Percentiles rank a stretch among this genome's conserved stretches.
These are phyloP conservation scores for Backusella macrospora DNA, from an alignment of 192 early-diverging fungal genomes.

Conservation along the genomic window DNA sequence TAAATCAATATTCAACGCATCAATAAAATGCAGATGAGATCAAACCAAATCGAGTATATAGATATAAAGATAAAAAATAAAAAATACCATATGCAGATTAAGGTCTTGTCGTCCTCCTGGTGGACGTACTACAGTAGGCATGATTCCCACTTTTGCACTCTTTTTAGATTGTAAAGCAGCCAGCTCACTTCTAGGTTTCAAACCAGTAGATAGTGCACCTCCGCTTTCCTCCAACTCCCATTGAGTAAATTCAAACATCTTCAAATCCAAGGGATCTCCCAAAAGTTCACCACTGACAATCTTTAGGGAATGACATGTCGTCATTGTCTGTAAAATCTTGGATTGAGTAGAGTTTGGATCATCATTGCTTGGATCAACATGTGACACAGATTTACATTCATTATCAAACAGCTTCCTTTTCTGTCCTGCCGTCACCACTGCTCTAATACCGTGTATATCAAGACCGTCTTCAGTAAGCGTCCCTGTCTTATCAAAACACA, in stretches of 20 bases:
- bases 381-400: constrained; percentile 35
- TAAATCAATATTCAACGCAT: background rate
- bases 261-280: constrained; percentile 95
- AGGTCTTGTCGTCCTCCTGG: constrained; percentile 60
- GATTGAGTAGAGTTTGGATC: constrained; percentile 13
- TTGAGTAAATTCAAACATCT: constrained; percentile 96
- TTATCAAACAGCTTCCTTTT: constrained; percentile 50
- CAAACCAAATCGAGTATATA: background rate
- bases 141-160: constrained; percentile 47
- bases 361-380: constrained; percentile 14
- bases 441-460: constrained; percentile 90
- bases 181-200: constrained; percentile 30
- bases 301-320: constrained; percentile 87
- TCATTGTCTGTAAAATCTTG: constrained; percentile 65
- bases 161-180: constrained; percentile 24
- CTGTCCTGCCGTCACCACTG: constrained; percentile 50
- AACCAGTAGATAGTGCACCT: constrained; percentile 29
- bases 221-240: constrained; percentile 94
- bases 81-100: constrained; percentile 2
- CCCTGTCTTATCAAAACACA: constrained; percentile 99
- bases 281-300: constrained; percentile 86
- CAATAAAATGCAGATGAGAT: background rate
- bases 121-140: constrained; percentile 88
- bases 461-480: constrained; percentile 96
- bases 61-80: background rate